Percentiles rank a stretch among this genome's conserved stretches.
phyloP scores from a whole-genome alignment of 1,284 basidiomycete species.

The Pseudomicrostroma phylloplanum region DNA sequence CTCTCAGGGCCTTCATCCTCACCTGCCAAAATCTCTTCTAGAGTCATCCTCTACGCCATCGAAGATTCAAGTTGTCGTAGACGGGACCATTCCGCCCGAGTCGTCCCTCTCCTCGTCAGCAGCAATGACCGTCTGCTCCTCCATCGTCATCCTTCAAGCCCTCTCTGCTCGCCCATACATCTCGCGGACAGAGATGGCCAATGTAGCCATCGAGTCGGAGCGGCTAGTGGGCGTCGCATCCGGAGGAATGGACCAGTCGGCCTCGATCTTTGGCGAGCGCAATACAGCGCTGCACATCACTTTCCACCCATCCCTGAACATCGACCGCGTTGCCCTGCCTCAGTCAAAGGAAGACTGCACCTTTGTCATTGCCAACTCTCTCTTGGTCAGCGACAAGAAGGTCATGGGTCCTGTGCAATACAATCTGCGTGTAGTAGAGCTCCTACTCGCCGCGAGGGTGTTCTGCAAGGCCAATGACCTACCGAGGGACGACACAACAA shows the following conservation, averaged over 20 bases:
- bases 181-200: conserved; percentile 39
- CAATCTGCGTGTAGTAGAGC: conserved; percentile 47
- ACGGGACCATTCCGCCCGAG: conserved; percentile 47
- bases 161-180: conserved; percentile 34
- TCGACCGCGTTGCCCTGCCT: conserved; percentile 28
- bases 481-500: conserved; percentile 17
- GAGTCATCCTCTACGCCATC: conserved; percentile 18
- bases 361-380: conserved; percentile 46
- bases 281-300: conserved; percentile 42
- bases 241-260: conserved; percentile 48
- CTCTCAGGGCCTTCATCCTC: conserved; percentile 33
- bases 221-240: conserved; percentile 47
- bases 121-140: conserved; percentile 45
- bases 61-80: conserved; percentile 39
- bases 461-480: conserved; percentile 23
- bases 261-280: conserved; percentile 41
- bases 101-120: conserved; percentile 38
- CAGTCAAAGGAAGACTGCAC: conserved; percentile 21
- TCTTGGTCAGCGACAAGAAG: conserved; percentile 47
- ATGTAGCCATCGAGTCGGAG: conserved; percentile 40
- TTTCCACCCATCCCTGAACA: conserved; percentile 34
- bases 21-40: conserved; percentile 23
- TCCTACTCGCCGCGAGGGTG: conserved; percentile 34
- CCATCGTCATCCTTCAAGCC: conserved; percentile 43
- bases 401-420: conserved; percentile 46